phyloP scores from a whole-genome alignment of 768 basidiomycete genomes.

The Hygrocybe coccinea region DNA sequence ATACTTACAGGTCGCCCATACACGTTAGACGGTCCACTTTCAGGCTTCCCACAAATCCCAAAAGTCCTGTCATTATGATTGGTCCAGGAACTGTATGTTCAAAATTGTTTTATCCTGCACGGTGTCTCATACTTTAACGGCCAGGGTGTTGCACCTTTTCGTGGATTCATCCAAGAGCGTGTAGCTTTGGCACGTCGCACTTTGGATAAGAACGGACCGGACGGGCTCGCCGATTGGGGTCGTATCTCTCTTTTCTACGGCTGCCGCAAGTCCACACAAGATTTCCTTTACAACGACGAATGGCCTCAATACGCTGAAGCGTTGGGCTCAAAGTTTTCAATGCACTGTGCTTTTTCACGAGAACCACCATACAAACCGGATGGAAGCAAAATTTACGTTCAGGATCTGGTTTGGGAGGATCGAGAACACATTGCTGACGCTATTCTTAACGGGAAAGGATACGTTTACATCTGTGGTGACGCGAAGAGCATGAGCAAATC shows the following conservation, averaged over 20 bases:
- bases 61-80: conserved; percentile 98
- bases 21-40: conserved; percentile 97
- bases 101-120: not conserved
- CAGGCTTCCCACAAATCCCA: conserved; percentile 94
- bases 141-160: conserved; percentile 98
- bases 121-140: conserved; percentile 4
- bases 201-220: conserved; percentile 90
- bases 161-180: conserved; percentile 97
- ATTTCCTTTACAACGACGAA: conserved; percentile 93
- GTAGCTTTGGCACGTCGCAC: conserved; percentile 93
- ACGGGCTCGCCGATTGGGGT: conserved; percentile 94
- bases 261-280: conserved; percentile 82
- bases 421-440: conserved; percentile 77
- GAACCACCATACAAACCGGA: conserved; percentile 81
- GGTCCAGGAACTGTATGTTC: conserved; percentile 91
- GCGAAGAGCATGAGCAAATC: conserved; percentile 95
- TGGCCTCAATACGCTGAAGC: conserved; percentile 87
- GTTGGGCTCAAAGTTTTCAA: conserved; percentile 84
- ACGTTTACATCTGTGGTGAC: conserved; percentile 95
- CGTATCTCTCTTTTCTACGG: conserved; percentile 93
- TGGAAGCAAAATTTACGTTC: conserved; percentile 97
- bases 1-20: conserved; percentile 78
- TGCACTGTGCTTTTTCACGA: conserved; percentile 89
- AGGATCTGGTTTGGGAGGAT: conserved; percentile 90
- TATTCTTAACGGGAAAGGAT: conserved; percentile 93